Evolutionary conservation across 305 asterid genomes (phyloP), one percentile per base, ranked within the genome.

Genomic region (Fraxinus ornus): DNA sequence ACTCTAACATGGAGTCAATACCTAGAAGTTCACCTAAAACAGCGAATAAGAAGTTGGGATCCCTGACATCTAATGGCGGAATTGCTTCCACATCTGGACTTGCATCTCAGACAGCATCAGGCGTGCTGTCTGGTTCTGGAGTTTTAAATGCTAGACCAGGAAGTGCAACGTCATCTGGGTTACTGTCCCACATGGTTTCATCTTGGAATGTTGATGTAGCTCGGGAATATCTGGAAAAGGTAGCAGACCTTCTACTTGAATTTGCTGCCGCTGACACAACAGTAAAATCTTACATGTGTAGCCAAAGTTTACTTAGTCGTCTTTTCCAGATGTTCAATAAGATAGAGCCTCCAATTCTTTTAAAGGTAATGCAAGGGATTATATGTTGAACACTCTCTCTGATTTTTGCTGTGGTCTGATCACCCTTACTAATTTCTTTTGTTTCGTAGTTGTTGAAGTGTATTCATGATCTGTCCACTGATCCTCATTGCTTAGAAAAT

Each of bases 261-360:
- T 97, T 97, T 89, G 93, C 99, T 85, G 94, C 94, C 33, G 97
- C 98, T 74, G 99, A 95, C 86, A 82, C 98, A 28, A 90, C 93
- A 17, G 99, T 97, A 41, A 97, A 95, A 88, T 91, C 97, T 79
- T 90, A 85, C 88, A 97, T 97, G 99, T 97, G 99, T 84, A 93
- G 97, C 91, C 98, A 93, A 89, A 97, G 98, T 89, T 88, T 97
- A 88, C 98, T 97, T 78, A 93, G 94, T 84, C 99, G 98, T 78
- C 95, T 95, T 85, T 95, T 95, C 88, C 98, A 95, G 92, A 97
- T 97, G 98, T 97, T 97, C 82, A 97, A 95, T 89, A 97, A 92
- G 90, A 90, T 92, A 84, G 98, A 95, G 84, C 95, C 98, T 88
- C 98, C 95, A 77, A 97, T 97, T 88, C 97, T 97, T 87, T 86